Evolutionary conservation across 2,329 filamentous ascomycete species (phyloP), one percentile per base, ranked within the genome.

Genomic region (Fusarium graminum): DNA sequence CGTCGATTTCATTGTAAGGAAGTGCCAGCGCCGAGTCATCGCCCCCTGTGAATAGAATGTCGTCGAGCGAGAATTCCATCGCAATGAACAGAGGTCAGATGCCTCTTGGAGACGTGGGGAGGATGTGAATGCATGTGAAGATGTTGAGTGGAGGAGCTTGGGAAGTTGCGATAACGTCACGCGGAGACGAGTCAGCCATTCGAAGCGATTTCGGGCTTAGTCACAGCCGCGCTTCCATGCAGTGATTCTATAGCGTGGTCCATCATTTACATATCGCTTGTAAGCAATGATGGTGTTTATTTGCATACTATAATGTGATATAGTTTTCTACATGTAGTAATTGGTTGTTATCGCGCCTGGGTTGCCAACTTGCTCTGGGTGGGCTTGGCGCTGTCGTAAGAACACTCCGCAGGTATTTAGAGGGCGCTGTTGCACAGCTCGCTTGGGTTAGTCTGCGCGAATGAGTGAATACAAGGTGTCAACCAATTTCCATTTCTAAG

Each of bases 1-100:
- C 42, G 7, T 67, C 59, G 3, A 59, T 53, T 17, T 65, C 60
- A 34, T 68, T 55, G 25, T 54, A 72, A 1, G 68, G 63, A 11
- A 73, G 52, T 3, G 58, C 68, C 12, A 67, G 38, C 6, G 44
- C 49, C n/a, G 62, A 44, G 34, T 69, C 59, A 12, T 72, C 50
- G 14, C 40, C 51, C 10, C 47, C 59, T 1, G 71, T 68, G 56
- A 70, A 68, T 6, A 73, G 14, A 2, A 73, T 38, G 19, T 74
- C 70, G 36, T 74, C 67, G 6, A 73, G 57, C 2, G 68, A 70
- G 19, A 72, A 42, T 9, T 73, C 71, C 63, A 71, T 28, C 16
- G 13, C 14, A 40, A 28, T 50, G 49, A 47, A 11, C 2, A 26
- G n/a, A 38, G 6, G 30, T 19, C 32, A 16, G 10, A 5, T 12